These are phyloP conservation scores for Dactylis glomerata DNA, from an alignment of 176 grass and related monocot genomes.

Conservation along the genomic window DNA sequence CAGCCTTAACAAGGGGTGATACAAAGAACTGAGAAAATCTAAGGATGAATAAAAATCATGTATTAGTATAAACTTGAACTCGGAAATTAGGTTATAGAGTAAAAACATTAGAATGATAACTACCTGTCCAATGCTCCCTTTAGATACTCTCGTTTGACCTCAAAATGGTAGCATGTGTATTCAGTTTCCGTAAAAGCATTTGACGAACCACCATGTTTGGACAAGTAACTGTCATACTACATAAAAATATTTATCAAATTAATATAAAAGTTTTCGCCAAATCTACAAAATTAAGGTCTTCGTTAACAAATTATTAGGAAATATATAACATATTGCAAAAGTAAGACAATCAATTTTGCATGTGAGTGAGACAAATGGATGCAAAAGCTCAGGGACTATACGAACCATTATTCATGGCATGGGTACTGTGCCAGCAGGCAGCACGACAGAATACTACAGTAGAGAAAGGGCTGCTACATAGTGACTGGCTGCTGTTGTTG, in stretches of 20 bases:
- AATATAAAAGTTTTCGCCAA: background rate
- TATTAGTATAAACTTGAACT: constrained; percentile 26
- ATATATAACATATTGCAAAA: constrained; percentile 23
- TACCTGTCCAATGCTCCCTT: constrained; percentile 94
- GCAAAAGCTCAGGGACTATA: background rate
- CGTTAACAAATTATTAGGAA: background rate
- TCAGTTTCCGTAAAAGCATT: constrained; percentile 97
- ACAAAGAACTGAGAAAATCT: constrained; percentile 99
- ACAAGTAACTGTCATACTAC: constrained; percentile 93
- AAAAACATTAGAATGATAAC: constrained; percentile 18
- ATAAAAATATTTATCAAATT: constrained; percentile 32
- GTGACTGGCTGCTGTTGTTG: background rate
- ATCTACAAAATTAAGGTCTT: background rate
- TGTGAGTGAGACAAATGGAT: background rate
- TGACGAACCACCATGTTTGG: constrained; percentile 91
- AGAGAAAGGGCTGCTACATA: background rate
- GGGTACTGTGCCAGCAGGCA: background rate
- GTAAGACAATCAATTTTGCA: background rate
- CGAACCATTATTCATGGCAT: background rate
- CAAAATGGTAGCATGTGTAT: constrained; percentile 95
- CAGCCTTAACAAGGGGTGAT: constrained; percentile 91
- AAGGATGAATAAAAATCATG: constrained; percentile 42
- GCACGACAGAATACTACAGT: background rate
- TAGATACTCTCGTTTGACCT: constrained; percentile 75
- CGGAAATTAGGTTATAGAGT: constrained; percentile 1